Conservation (phyloP, 1,284 basidiomycete species). For the Boletellus dicymbophilus region DNA sequence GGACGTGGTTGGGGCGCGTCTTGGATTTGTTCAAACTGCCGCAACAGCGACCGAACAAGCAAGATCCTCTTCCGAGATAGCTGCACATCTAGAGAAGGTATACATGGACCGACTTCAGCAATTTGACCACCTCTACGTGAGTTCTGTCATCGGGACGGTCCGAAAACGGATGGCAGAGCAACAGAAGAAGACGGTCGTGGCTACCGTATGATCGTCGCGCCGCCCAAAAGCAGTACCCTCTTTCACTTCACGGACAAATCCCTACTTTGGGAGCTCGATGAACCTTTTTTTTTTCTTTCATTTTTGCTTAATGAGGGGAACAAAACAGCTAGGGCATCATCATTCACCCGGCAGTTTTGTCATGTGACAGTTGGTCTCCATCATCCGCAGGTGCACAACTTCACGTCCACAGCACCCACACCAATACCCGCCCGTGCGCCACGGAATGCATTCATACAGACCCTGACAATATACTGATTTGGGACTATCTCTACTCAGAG, state of each 20-base stretch:
- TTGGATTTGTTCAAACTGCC: conserved; percentile 28
- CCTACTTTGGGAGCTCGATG: conserved; percentile 20
- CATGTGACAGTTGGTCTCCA: too few relatives aligned
- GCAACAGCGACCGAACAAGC: conserved; percentile 26
- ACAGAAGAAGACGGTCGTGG: conserved; percentile 28
- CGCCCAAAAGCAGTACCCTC: background rate
- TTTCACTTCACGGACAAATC: conserved; percentile 6
- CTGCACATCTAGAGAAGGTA: conserved; percentile 26
- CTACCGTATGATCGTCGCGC: conserved; percentile 10
- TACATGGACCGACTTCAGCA: conserved; percentile 35
- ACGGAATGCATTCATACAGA: conserved; percentile 1
- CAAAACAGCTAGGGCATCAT: too few relatives aligned
- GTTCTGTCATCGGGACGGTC: conserved; percentile 33
- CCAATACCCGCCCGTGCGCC: conserved; percentile 1
- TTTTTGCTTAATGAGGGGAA: conserved; percentile 1
- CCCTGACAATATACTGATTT: conserved; percentile 5
- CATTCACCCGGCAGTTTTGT: background rate
- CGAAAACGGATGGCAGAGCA: conserved; percentile 36
- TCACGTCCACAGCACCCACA: conserved; percentile 6
- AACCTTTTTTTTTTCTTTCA: conserved; percentile 3
- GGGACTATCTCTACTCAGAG: conserved; percentile 1
- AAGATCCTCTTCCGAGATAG: conserved; percentile 26
- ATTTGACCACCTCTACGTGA: conserved; percentile 38
- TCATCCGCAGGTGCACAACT: too few relatives aligned
- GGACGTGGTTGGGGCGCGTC: conserved; percentile 30